Percentiles rank a stretch among this genome's conserved stretches.
Evolutionary conservation across 2,329 filamentous ascomycete genomes (phyloP).

Genomic region (Phaeosphaeria sp.): DNA sequence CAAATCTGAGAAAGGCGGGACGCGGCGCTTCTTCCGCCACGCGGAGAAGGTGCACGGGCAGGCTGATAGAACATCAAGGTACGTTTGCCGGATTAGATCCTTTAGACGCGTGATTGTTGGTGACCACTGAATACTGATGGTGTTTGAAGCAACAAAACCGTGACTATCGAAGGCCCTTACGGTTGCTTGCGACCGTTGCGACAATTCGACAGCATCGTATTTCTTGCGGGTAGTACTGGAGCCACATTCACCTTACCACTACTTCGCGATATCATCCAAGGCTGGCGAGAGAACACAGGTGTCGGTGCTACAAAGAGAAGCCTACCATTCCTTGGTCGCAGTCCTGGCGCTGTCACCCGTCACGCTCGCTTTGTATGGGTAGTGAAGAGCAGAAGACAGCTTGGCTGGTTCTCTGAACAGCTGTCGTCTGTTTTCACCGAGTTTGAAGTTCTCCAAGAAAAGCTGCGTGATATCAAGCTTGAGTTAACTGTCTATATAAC

Average conservation of each 20-base stretch:
- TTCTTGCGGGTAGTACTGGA: slow-evolving; percentile 67
- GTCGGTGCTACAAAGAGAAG: background rate
- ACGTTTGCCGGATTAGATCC: background rate
- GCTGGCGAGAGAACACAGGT: slow-evolving; percentile 47
- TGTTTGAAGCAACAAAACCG: slow-evolving; percentile 35
- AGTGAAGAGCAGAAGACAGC: slow-evolving; percentile 60
- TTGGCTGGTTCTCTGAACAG: slow-evolving; percentile 61
- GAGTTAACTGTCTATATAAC: slow-evolving; percentile 63
- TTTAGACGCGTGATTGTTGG: no score
- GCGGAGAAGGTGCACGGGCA: slow-evolving; percentile 51
- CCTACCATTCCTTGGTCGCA: slow-evolving; percentile 23
- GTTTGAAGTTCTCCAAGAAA: slow-evolving; percentile 48
- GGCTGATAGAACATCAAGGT: slow-evolving; percentile 16
- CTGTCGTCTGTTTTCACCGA: slow-evolving; percentile 55
- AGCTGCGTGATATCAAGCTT: slow-evolving; percentile 51
- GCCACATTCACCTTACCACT: slow-evolving; percentile 65
- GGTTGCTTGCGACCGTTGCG: slow-evolving; percentile 58
- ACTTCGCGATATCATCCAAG: slow-evolving; percentile 61
- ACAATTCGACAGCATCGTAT: slow-evolving; percentile 66
- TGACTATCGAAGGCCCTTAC: slow-evolving; percentile 63
- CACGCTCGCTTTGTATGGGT: slow-evolving; percentile 65
- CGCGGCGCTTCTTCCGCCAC: slow-evolving; percentile 58
- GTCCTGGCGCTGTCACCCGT: slow-evolving; percentile 51
- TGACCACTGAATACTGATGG: background rate
- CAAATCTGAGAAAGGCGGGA: slow-evolving; percentile 61